Conservation (phyloP, 352 stramenopile species). For the Phytophthora litchii region DNA sequence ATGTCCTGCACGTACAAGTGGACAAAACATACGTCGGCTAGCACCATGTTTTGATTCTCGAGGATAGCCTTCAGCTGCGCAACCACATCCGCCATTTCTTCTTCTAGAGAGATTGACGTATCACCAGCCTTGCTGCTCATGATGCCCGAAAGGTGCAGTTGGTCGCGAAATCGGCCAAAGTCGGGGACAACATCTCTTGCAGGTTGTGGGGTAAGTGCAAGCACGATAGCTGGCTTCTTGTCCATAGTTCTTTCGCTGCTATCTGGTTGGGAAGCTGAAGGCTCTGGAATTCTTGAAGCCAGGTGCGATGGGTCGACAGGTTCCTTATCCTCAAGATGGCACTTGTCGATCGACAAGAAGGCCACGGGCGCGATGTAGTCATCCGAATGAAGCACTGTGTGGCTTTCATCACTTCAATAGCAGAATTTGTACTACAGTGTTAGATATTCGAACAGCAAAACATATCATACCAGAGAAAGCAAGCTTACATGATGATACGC, state of each 20-base stretch:
- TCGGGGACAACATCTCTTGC: constrained; percentile 30
- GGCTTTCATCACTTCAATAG: constrained; percentile 79
- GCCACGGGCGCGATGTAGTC: constrained; percentile 93
- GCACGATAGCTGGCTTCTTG: constrained; percentile 27
- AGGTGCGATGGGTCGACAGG: constrained; percentile 40
- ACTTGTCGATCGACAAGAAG: constrained; percentile 91
- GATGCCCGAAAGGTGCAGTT: constrained; percentile 70
- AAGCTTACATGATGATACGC: constrained; percentile 88
- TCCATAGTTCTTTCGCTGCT: background rate
- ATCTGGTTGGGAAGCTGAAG: constrained; percentile 1
- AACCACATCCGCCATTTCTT: constrained; percentile 73
- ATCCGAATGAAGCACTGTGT: constrained; percentile 92
- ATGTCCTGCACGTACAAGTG: constrained; percentile 98
- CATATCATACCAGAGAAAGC: background rate
- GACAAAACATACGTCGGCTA: constrained; percentile 95
- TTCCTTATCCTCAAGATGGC: constrained; percentile 91
- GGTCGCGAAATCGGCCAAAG: constrained; percentile 59
- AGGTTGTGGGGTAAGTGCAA: constrained; percentile 22
- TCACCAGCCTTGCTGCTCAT: constrained; percentile 45
- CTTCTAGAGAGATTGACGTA: constrained; percentile 46
- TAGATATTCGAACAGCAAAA: constrained; percentile 2
- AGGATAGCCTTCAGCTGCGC: constrained; percentile 47
- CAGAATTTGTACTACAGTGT: constrained; percentile 3
- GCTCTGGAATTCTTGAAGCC: constrained; percentile 39
- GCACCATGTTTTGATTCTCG: constrained; percentile 46